A percentile compares a stretch with the other conserved stretches of the same genome.
phyloP scores from a whole-genome alignment of 176 grass and related monocot genomes.

The Aegilops tauschii region DNA sequence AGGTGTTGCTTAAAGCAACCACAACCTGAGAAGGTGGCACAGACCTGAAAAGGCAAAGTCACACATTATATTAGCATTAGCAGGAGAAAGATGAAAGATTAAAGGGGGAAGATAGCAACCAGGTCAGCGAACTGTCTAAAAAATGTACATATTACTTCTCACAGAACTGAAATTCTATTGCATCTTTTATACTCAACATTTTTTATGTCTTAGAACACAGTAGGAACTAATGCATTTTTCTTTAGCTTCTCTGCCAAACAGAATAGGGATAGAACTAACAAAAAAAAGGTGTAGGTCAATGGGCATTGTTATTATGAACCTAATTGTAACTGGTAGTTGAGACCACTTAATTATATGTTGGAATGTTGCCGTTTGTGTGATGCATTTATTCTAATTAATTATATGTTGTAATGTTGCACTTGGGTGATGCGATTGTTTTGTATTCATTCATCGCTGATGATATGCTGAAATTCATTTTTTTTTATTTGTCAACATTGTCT shows the following conservation, averaged over 20 bases:
- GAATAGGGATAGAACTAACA: neutral
- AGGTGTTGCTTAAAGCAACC: conserved; percentile 87
- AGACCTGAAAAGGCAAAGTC: conserved; percentile 47
- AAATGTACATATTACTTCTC: neutral
- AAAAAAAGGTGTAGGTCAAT: neutral
- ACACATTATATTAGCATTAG: conserved; percentile 27
- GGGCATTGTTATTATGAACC: neutral
- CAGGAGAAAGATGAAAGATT: conserved; percentile 8
- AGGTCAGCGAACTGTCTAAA: neutral
- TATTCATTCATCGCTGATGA: too few species aligned
- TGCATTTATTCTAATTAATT: too few species aligned
- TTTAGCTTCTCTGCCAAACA: neutral
- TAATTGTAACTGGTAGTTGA: neutral
- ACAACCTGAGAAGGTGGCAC: conserved; percentile 95
- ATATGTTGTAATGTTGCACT: too few species aligned
- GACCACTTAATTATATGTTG: too few species aligned
- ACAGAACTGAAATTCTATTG: neutral
- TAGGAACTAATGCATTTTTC: neutral
- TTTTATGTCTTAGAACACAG: neutral
- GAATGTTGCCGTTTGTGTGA: too few species aligned
- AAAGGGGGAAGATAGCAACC: neutral
- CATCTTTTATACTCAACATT: neutral
- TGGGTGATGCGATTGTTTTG: too few species aligned
- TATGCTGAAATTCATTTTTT: too few species aligned
- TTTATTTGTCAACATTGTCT: too few species aligned